These are phyloP conservation scores for Trichocomaceae sp. DNA, from an alignment of 2,329 filamentous ascomycete genomes.

Conservation along the genomic window DNA sequence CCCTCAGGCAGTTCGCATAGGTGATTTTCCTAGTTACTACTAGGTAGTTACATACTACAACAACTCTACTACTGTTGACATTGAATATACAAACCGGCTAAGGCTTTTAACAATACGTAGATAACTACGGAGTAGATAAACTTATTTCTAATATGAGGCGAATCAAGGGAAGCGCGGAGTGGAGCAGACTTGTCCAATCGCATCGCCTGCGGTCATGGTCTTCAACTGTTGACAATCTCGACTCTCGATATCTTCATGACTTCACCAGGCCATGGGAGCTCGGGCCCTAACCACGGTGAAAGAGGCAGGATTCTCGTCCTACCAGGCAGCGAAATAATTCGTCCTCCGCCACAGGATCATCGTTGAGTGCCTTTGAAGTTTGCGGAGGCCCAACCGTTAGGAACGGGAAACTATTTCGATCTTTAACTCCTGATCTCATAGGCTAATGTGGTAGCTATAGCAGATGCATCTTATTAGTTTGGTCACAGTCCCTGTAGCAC, in stretches of 20 bases:
- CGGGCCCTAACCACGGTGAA: neutral
- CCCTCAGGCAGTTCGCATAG: too few species aligned
- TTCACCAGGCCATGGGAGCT: neutral
- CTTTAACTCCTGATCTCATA: neutral
- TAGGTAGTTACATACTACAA: too few species aligned
- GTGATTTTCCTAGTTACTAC: too few species aligned
- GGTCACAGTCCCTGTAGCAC: neutral
- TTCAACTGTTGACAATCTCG: neutral
- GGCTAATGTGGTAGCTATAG: neutral
- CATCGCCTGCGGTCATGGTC: neutral
- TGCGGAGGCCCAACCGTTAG: neutral
- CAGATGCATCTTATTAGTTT: neutral
- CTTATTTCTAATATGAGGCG: too few species aligned
- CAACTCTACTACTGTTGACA: too few species aligned
- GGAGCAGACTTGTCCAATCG: neutral
- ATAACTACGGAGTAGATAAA: too few species aligned
- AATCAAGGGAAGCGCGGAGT: neutral
- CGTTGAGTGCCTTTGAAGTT: too few species aligned
- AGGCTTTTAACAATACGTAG: too few species aligned
- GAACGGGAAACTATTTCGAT: neutral
- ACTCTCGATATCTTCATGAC: neutral
- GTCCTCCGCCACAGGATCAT: neutral
- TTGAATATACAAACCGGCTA: too few species aligned
- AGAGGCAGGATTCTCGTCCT: too few species aligned
- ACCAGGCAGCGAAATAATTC: too few species aligned